These are phyloP conservation scores for Porcisia deanei DNA, from an alignment of 208 protist genomes.

Conservation along the genomic window DNA sequence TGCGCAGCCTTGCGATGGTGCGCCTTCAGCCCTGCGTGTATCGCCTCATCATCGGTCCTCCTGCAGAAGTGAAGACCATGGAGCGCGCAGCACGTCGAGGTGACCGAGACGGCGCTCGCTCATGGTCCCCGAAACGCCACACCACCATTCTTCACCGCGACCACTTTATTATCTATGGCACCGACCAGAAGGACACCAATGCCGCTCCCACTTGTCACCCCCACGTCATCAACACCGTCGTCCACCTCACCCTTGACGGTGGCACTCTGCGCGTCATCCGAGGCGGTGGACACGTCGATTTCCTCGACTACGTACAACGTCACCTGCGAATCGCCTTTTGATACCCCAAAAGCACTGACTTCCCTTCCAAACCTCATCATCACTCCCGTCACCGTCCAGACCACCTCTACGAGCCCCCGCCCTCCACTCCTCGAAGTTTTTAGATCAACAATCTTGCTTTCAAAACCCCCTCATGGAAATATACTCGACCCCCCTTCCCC, in stretches of 20 bases:
- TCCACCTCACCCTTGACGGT: conserved; percentile 71
- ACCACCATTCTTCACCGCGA: conserved; percentile 8
- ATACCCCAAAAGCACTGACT: too few species aligned
- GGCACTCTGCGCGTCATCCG: conserved; percentile 50
- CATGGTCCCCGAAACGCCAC: not conserved
- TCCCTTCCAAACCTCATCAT: not conserved
- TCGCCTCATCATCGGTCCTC: conserved; percentile 19
- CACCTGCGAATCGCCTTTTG: conserved; percentile 29
- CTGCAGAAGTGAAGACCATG: conserved; percentile 17
- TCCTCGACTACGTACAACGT: conserved; percentile 76
- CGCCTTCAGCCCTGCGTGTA: conserved; percentile 52
- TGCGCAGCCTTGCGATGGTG: conserved; percentile 30
- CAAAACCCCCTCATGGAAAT: too few species aligned
- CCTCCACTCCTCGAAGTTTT: too few species aligned
- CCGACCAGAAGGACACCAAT: not conserved
- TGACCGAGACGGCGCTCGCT: not conserved
- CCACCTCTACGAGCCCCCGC: too few species aligned
- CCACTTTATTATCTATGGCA: conserved; percentile 16
- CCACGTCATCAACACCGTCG: conserved; percentile 4
- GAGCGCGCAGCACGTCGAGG: not conserved
- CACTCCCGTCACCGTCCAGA: not conserved
- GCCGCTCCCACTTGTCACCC: not conserved
- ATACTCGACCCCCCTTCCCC: too few species aligned
- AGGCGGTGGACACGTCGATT: conserved; percentile 71
- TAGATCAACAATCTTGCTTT: too few species aligned